These are phyloP conservation scores for Ceriops tagal DNA, from an alignment of 345 rosid genomes.

Conservation along the genomic window DNA sequence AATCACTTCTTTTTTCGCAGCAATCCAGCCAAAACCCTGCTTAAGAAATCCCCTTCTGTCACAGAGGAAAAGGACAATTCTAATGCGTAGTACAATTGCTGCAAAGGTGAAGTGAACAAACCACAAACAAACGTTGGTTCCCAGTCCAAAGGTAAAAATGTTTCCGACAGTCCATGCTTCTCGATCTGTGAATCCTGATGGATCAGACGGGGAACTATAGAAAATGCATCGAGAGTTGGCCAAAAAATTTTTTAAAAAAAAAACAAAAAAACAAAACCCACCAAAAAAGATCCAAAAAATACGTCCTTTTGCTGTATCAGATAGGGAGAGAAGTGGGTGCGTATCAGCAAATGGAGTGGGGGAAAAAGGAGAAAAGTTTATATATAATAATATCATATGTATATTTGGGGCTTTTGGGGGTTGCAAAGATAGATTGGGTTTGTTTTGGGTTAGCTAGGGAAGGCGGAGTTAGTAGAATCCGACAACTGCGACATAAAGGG, in stretches of 20 bases:
- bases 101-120: not conserved
- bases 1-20: not conserved
- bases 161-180: not conserved
- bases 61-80: constrained; percentile 16
- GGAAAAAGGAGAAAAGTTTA: not conserved
- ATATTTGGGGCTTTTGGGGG: not conserved
- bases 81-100: not conserved
- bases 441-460: not conserved
- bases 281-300: not conserved
- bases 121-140: not conserved
- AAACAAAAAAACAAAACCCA: not conserved
- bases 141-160: not conserved
- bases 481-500: constrained; percentile 20
- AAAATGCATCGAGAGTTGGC: constrained; percentile 12
- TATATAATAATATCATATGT: not conserved
- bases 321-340: not conserved
- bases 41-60: not conserved
- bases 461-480: constrained; percentile 22
- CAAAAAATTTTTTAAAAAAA: not conserved
- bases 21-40: not conserved
- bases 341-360: not conserved
- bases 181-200: not conserved
- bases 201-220: not conserved
- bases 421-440: not conserved
- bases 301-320: not conserved